Percentiles rank a stretch among this genome's conserved stretches.
Evolutionary conservation across 345 rosid genomes (phyloP).

Genomic region (Cardamine occulta): DNA sequence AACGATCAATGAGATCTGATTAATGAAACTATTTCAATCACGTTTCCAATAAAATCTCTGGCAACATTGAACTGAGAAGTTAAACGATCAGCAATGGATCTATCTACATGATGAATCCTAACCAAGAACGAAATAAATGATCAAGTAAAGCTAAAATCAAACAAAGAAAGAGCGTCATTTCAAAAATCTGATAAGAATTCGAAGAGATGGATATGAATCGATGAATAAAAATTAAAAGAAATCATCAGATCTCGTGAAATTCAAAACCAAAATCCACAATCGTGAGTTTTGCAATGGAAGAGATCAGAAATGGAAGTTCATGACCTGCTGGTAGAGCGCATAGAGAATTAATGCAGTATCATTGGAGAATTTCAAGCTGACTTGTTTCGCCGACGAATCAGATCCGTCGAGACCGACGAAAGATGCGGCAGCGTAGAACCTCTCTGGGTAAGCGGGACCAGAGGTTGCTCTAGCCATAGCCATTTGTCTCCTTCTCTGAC

Average conservation of each 20-base stretch:
- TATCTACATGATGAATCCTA: constrained; percentile 10
- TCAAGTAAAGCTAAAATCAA: constrained; percentile 15
- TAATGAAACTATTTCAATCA: background rate
- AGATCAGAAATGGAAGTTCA: constrained; percentile 26
- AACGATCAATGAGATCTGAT: constrained; percentile 32
- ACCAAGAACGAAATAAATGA: constrained; percentile 24
- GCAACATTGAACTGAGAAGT: constrained; percentile 9
- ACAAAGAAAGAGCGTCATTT: constrained; percentile 30
- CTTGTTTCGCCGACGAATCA: constrained; percentile 52
- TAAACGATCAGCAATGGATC: constrained; percentile 23
- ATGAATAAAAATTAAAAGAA: background rate
- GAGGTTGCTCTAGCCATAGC: constrained; percentile 87
- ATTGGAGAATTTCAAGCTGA: constrained; percentile 74
- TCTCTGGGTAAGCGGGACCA: constrained; percentile 95
- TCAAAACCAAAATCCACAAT: constrained; percentile 6
- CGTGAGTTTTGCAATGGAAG: constrained; percentile 1
- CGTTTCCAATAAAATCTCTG: background rate
- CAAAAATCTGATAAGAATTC: constrained; percentile 20
- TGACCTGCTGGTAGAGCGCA: constrained; percentile 87
- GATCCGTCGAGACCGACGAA: constrained; percentile 94
- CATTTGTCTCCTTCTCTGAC: constrained; percentile 41
- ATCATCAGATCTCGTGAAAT: constrained; percentile 43
- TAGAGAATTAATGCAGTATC: constrained; percentile 89
- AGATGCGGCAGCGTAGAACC: constrained; percentile 94
- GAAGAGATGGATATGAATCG: constrained; percentile 18